Evolutionary conservation across 1,284 basidiomycete genomes (phyloP), one percentile per base, ranked within the genome.

Genomic region (Caloboletus inedulis): DNA sequence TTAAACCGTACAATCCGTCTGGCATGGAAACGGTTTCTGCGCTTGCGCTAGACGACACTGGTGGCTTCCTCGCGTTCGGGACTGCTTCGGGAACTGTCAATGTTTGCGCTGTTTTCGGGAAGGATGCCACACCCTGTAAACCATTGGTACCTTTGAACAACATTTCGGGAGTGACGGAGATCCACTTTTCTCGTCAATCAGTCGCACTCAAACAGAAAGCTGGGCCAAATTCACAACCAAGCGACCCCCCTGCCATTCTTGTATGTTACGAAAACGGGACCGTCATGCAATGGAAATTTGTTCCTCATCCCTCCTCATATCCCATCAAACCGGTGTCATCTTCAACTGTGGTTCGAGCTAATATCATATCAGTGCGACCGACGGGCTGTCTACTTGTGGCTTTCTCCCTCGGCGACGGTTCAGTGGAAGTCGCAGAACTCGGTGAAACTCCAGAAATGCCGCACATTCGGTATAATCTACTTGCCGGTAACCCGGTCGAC

Each of bases 391-490:
- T 78, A n/a, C 60, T 86, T 10, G 73, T 82, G 7, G 79, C 77
- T 0, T 87, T 87, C 60, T 75, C 76, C 40, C 66, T 85, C 47
- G 76, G 80, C 14, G 83, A 89, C 50, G 88, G 87, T 14, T 74
- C 76, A 2, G 62, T 89, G 13, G 83, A 89, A 60, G 60, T 89
- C 9, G 64, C 74, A 23, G 82, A 85, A 50, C 71, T 78, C 16
- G 73, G 76, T n/a, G 71, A 73, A 31, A 69, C 62, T 37, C 58
- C 47, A 23, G 44, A 74, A 74, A 52, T 61, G 65, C 14, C 65
- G 70, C 47, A 60, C 69, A 37, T 64, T 69, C 19, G 74, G 75
- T 80, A 77, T 54, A 73, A 66, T 49, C 63, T 89, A 41, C 75
- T 74, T 36, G 78, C 82, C 1, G 86, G 88, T 7, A 81, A 78